A percentile compares a stretch with the other conserved stretches of the same genome.
Conservation (phyloP, 2,329 filamentous ascomycete species). For the Penicillium sp. region DNA sequence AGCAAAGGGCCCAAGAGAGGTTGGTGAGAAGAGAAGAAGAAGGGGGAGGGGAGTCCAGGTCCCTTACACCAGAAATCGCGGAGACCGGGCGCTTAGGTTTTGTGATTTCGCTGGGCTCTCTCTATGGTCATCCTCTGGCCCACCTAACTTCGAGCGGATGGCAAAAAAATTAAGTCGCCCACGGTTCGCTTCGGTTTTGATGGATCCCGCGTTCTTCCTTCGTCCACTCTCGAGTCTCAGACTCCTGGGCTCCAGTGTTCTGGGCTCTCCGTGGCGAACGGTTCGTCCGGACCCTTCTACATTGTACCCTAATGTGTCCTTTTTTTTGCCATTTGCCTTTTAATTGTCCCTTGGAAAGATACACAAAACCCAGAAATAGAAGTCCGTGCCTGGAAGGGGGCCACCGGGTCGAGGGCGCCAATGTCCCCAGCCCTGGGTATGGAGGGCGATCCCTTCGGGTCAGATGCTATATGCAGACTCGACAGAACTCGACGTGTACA, state of each 20-base stretch:
- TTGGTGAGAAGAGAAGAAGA: constrained; percentile 13
- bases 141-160: background rate
- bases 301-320: background rate
- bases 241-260: background rate
- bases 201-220: background rate
- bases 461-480: background rate
- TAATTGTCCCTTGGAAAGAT: background rate
- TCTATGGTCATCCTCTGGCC: background rate
- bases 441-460: constrained; percentile 1
- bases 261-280: constrained; percentile 6
- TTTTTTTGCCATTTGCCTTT: background rate
- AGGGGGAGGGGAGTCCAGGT: constrained; percentile 4
- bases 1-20: constrained; percentile 18
- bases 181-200: background rate
- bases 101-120: background rate
- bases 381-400: constrained; percentile 4
- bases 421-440: constrained; percentile 2
- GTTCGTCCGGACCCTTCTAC: constrained; percentile 7
- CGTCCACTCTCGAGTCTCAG: background rate
- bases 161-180: background rate
- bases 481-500: constrained; percentile 3
- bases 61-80: constrained; percentile 8
- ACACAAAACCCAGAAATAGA: background rate
- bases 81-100: background rate
- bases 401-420: background rate